Conservation (phyloP, 495 filamentous ascomycete genomes). For the Parathielavia appendiculata region DNA sequence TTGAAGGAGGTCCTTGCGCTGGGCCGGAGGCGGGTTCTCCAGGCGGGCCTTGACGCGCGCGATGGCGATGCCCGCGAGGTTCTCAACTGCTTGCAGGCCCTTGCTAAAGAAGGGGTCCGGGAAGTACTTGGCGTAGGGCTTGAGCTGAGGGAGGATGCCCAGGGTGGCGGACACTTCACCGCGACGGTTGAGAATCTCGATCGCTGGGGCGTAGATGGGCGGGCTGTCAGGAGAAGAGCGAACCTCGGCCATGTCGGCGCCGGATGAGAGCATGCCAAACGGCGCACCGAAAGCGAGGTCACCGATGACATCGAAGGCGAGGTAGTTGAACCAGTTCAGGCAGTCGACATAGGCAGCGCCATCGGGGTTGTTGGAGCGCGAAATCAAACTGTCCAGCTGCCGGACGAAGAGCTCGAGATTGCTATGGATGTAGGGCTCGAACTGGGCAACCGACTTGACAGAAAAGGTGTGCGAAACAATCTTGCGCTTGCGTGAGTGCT, state of each 20-base stretch:
- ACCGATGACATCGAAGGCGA: slow-evolving; percentile 91
- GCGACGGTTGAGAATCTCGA: slow-evolving; percentile 64
- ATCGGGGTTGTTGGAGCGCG: slow-evolving; percentile 23
- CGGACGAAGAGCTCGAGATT: slow-evolving; percentile 71
- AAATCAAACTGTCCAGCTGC: slow-evolving; percentile 60
- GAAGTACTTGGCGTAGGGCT: slow-evolving; percentile 59
- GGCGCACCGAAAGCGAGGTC: slow-evolving; percentile 58
- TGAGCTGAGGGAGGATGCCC: slow-evolving; percentile 55
- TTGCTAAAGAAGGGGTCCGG: slow-evolving; percentile 65
- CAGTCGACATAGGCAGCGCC: slow-evolving; percentile 60
- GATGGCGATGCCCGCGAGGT: slow-evolving; percentile 69
- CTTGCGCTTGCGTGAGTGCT: slow-evolving; percentile 89
- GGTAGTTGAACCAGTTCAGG: slow-evolving; percentile 89
- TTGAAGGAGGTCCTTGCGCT: slow-evolving; percentile 73
- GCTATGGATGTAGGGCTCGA: slow-evolving; percentile 81
- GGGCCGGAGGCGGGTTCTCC: slow-evolving; percentile 54
- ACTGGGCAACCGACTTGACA: slow-evolving; percentile 73
- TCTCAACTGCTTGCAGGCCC: slow-evolving; percentile 58
- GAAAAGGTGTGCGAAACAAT: slow-evolving; percentile 83
- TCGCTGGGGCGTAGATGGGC: slow-evolving; percentile 58
- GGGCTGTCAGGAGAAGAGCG: slow-evolving; percentile 46
- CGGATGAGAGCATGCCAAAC: slow-evolving; percentile 58
- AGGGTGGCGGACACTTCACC: slow-evolving; percentile 64
- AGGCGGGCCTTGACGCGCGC: slow-evolving; percentile 73
- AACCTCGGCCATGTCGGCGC: slow-evolving; percentile 55